Conservation (phyloP, 2,329 filamentous ascomycete genomes). For the Trichophaea hybrida region DNA sequence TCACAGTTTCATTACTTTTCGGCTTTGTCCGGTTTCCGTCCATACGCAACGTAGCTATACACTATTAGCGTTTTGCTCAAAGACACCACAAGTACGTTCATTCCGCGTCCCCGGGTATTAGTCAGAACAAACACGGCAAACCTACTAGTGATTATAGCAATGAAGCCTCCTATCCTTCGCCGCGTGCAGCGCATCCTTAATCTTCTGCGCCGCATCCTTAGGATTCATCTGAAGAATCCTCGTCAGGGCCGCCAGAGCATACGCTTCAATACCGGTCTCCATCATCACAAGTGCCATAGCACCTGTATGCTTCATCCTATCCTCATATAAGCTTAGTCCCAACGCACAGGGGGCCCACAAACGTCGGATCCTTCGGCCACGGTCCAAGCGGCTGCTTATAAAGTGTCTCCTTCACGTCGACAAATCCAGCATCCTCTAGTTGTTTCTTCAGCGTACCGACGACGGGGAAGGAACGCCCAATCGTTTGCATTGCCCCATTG, state of each 20-base stretch:
- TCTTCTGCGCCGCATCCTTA: slow-evolving; percentile 20
- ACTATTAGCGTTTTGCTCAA: not conserved
- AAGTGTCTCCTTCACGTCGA: slow-evolving; percentile 23
- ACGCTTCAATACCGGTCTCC: slow-evolving; percentile 21
- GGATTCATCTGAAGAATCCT: slow-evolving; percentile 25
- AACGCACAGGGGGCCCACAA: slow-evolving; percentile 39
- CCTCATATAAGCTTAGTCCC: slow-evolving; percentile 40
- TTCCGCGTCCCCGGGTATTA: too few species aligned
- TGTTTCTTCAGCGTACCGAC: slow-evolving; percentile 29
- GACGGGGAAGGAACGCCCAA: slow-evolving; percentile 30
- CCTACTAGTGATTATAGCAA: slow-evolving; percentile 19
- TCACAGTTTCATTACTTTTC: too few species aligned
- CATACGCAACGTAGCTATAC: not conserved
- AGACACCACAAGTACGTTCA: not conserved
- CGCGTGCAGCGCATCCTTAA: slow-evolving; percentile 1
- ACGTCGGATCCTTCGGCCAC: slow-evolving; percentile 35
- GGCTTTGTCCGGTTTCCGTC: not conserved
- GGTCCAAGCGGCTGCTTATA: slow-evolving; percentile 29
- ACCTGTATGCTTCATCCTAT: slow-evolving; percentile 23
- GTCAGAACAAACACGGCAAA: not conserved
- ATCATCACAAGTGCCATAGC: not conserved
- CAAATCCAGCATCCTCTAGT: slow-evolving; percentile 29
- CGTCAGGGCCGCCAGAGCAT: slow-evolving; percentile 27
- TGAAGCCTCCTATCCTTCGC: slow-evolving; percentile 13
- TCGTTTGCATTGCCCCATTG: slow-evolving; percentile 27